A percentile compares a stretch with the other conserved stretches of the same genome.
Evolutionary conservation across 352 stramenopile genomes (phyloP).

Genomic region (Elongisporangium undulatum): DNA sequence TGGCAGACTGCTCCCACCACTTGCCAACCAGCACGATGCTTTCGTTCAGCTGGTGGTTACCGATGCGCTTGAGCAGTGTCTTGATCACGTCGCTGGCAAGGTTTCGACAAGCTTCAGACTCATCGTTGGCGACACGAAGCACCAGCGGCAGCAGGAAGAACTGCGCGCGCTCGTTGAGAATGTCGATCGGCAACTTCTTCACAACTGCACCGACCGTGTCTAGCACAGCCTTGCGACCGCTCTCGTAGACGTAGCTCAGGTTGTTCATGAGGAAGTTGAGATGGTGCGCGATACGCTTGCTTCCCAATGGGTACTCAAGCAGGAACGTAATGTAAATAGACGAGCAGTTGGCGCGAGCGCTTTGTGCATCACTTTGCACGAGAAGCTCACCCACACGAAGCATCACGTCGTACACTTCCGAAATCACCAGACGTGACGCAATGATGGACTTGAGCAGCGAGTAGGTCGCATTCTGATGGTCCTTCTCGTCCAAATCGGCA

Average conservation of each 20-base stretch:
- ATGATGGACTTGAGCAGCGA: slow-evolving; percentile 91
- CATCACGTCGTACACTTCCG: slow-evolving; percentile 97
- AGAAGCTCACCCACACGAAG: slow-evolving; percentile 92
- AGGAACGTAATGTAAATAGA: slow-evolving; percentile 90
- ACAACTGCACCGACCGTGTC: slow-evolving; percentile 86
- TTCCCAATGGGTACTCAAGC: slow-evolving; percentile 94
- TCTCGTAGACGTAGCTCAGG: slow-evolving; percentile 94
- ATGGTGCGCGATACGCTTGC: slow-evolving; percentile 91
- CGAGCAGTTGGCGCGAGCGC: slow-evolving; percentile 76
- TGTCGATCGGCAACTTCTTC: slow-evolving; percentile 87
- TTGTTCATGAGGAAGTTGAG: slow-evolving; percentile 95
- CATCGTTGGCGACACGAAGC: slow-evolving; percentile 95
- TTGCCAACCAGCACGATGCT: slow-evolving; percentile 83
- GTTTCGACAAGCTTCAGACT: slow-evolving; percentile 86
- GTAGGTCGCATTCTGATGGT: slow-evolving; percentile 95
- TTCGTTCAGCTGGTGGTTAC: slow-evolving; percentile 88
- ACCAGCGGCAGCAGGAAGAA: slow-evolving; percentile 96
- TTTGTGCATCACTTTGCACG: slow-evolving; percentile 90
- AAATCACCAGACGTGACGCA: slow-evolving; percentile 87
- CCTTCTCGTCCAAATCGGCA: slow-evolving; percentile 88
- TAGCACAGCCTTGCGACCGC: slow-evolving; percentile 90
- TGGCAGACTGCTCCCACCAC: slow-evolving; percentile 73
- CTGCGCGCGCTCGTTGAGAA: slow-evolving; percentile 91
- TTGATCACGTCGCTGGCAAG: slow-evolving; percentile 77
- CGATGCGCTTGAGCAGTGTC: slow-evolving; percentile 85